phyloP scores from a whole-genome alignment of 1,139 yeast genomes.

The Waltiozyma solani region DNA sequence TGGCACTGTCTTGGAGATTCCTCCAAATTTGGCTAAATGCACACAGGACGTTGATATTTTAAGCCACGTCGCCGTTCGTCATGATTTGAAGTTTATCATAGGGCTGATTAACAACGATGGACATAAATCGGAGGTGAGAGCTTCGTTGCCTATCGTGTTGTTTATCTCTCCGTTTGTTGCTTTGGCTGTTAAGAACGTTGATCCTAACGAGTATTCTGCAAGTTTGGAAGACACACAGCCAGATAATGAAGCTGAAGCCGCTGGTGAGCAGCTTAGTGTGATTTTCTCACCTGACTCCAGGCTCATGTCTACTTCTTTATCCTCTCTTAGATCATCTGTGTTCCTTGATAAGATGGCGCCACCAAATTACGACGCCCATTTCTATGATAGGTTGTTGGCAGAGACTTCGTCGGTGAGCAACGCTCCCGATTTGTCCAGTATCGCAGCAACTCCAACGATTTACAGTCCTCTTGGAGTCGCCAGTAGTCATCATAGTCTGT shows the following conservation, averaged over 20 bases:
- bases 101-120: constrained; percentile 55
- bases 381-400: constrained; percentile 78
- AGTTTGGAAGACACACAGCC: constrained; percentile 17
- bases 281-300: constrained; percentile 24
- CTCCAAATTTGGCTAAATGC: constrained; percentile 61
- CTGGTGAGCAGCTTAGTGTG: constrained; percentile 22
- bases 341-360: constrained; percentile 49
- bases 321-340: not conserved
- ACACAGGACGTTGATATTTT: constrained; percentile 77
- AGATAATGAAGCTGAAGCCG: constrained; percentile 12
- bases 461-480: constrained; percentile 7
- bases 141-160: constrained; percentile 52
- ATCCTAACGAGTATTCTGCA: constrained; percentile 14
- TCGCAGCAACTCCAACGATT: constrained; percentile 20
- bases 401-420: constrained; percentile 35
- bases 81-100: constrained; percentile 46
- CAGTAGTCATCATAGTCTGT: no score
- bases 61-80: constrained; percentile 46
- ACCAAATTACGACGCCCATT: constrained; percentile 78
- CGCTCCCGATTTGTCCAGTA: constrained; percentile 21
- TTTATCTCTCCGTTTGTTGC: constrained; percentile 74
- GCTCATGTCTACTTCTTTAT: constrained; percentile 12
- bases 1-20: constrained; percentile 47
- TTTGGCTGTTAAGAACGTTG: constrained; percentile 36
- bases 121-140: constrained; percentile 59